These are phyloP conservation scores for Phylloporus sp. DNA, from an alignment of 768 basidiomycete species.

Conservation along the genomic window DNA sequence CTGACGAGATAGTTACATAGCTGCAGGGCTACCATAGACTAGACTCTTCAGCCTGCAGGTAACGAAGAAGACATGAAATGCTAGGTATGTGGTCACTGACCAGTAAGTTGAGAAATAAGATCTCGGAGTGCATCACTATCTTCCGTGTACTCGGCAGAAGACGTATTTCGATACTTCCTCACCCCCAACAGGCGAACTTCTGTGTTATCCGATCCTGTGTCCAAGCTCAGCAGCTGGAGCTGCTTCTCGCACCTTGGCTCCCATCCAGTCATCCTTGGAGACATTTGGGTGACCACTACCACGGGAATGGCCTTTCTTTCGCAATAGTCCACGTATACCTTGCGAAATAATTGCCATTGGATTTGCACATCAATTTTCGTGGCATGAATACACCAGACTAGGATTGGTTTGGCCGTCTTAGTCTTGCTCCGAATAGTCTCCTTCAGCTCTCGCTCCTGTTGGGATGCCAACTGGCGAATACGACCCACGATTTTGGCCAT, in stretches of 20 bases:
- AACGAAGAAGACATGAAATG: neutral
- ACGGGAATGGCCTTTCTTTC: slow-evolving; percentile 16
- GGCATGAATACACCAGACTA: slow-evolving; percentile 27
- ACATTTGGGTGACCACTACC: slow-evolving; percentile 19
- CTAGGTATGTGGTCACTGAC: neutral
- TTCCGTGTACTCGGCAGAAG: slow-evolving; percentile 11
- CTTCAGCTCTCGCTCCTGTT: slow-evolving; percentile 20
- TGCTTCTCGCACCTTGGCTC: slow-evolving; percentile 11
- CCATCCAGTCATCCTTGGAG: slow-evolving; percentile 2
- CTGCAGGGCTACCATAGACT: slow-evolving; percentile 5
- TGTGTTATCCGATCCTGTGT: neutral
- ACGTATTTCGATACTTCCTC: slow-evolving; percentile 4
- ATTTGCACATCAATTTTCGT: slow-evolving; percentile 9
- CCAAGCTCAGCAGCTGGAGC: slow-evolving; percentile 10
- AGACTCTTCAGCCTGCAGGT: neutral
- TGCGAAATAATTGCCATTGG: slow-evolving; percentile 22
- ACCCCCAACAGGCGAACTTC: slow-evolving; percentile 9
- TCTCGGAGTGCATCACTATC: slow-evolving; percentile 14
- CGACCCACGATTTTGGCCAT: slow-evolving; percentile 6
- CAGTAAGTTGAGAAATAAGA: slow-evolving; percentile 5
- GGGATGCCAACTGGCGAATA: slow-evolving; percentile 9
- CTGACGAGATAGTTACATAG: neutral
- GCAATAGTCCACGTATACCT: slow-evolving; percentile 24
- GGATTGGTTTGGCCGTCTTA: slow-evolving; percentile 8
- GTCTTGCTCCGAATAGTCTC: slow-evolving; percentile 7